Conservation (phyloP, 2,329 filamentous ascomycete species). For the Hortaea werneckii region DNA sequence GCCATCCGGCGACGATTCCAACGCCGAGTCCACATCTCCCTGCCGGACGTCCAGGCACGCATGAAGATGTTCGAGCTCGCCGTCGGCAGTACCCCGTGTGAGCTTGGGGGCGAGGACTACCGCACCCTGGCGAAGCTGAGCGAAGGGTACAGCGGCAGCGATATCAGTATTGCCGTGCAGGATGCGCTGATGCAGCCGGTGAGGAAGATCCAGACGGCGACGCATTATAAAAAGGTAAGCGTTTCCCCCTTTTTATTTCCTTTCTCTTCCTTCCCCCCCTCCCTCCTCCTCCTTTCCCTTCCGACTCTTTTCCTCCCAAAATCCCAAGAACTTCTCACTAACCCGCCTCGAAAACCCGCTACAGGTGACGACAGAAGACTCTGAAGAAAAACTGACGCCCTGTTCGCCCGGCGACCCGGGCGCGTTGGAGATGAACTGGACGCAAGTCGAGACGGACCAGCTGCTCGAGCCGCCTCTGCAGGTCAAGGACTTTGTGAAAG, state of each 20-base stretch:
- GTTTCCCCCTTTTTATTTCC: not conserved
- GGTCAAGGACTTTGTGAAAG: conserved; percentile 87
- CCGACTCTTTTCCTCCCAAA: not conserved
- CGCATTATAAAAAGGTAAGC: conserved; percentile 88
- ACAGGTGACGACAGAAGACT: conserved; percentile 58
- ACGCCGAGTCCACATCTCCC: conserved; percentile 84
- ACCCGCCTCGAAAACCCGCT: not conserved
- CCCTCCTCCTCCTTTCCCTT: not conserved
- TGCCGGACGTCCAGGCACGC: conserved; percentile 77
- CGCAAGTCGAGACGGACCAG: conserved; percentile 71
- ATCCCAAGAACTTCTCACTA: not conserved
- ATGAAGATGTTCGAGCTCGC: conserved; percentile 94
- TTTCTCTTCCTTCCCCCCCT: no score
- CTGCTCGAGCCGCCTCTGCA: conserved; percentile 77
- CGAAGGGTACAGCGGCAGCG: conserved; percentile 90
- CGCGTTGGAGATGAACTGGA: conserved; percentile 89
- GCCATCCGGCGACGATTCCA: conserved; percentile 96
- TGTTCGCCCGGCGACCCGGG: conserved; percentile 85
- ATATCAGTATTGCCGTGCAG: conserved; percentile 93
- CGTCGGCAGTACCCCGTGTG: conserved; percentile 85
- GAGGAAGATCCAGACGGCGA: conserved; percentile 91
- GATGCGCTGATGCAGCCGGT: conserved; percentile 96
- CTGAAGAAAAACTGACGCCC: conserved; percentile 61
- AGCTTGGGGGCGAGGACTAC: conserved; percentile 68
- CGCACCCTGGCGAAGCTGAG: conserved; percentile 68